phyloP scores from a whole-genome alignment of 2,329 filamentous ascomycete genomes.

The Aspergillus sp. region DNA sequence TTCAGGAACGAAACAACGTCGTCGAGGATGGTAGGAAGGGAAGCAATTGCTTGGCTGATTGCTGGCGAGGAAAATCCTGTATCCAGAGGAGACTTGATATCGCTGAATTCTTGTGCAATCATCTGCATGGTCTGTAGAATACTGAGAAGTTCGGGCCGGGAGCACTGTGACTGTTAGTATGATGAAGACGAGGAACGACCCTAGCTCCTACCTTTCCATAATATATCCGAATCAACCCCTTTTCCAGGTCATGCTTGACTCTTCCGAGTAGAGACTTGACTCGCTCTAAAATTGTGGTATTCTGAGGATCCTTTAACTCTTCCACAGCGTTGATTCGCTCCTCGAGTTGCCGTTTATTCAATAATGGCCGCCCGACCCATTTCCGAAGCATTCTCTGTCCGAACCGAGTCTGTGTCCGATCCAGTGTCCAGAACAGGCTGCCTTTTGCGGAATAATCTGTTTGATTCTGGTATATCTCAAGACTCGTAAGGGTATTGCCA shows the following conservation, averaged over 20 bases:
- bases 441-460: conserved; percentile 85
- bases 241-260: conserved; percentile 82
- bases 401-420: conserved; percentile 88
- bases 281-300: conserved; percentile 71
- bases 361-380: conserved; percentile 89
- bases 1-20: conserved; percentile 77
- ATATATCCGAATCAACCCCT: conserved; percentile 92
- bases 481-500: conserved; percentile 88
- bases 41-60: conserved; percentile 71
- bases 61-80: conserved; percentile 73
- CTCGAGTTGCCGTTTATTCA: conserved; percentile 75
- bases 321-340: conserved; percentile 83
- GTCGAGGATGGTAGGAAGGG: conserved; percentile 75
- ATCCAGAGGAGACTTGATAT: conserved; percentile 67
- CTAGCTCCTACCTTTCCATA: conserved; percentile 71
- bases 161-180: conserved; percentile 59
- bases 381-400: conserved; percentile 86
- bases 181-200: not conserved
- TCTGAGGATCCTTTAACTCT: conserved; percentile 74
- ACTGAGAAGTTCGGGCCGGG: conserved; percentile 81
- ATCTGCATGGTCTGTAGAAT: conserved; percentile 84
- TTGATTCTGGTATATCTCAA: conserved; percentile 94
- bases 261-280: conserved; percentile 72
- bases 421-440: conserved; percentile 92
- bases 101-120: conserved; percentile 76